These are phyloP conservation scores for Aristolochia contorta DNA, from an alignment of 164 flowering plant species.

Conservation along the genomic window DNA sequence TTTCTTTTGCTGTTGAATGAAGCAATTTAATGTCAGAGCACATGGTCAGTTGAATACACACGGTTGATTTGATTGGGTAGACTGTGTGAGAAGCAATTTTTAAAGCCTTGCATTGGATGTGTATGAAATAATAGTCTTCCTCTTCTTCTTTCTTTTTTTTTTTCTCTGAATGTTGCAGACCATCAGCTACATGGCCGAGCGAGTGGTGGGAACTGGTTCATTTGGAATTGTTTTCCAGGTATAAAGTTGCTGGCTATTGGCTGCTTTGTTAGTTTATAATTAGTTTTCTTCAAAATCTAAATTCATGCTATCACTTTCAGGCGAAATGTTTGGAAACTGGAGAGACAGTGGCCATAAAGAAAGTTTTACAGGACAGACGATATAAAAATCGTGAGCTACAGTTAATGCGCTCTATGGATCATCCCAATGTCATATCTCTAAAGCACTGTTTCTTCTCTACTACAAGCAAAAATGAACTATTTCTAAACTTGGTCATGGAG, in stretches of 20 bases:
- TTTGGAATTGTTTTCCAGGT: slow-evolving; percentile 96
- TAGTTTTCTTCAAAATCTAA: neutral
- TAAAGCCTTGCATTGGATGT: neutral
- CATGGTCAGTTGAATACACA: neutral
- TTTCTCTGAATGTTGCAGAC: slow-evolving; percentile 56
- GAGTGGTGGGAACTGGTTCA: slow-evolving; percentile 93
- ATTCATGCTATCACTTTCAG: slow-evolving; percentile 20
- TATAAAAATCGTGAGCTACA: slow-evolving; percentile 94
- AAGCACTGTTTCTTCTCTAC: slow-evolving; percentile 96
- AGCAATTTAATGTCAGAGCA: too few species aligned
- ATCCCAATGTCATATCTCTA: slow-evolving; percentile 78
- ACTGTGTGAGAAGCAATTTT: neutral
- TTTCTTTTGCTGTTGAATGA: neutral
- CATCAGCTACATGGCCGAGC: slow-evolving; percentile 95
- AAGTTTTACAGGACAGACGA: slow-evolving; percentile 88
- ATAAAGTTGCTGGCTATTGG: slow-evolving; percentile 1
- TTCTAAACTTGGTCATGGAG: slow-evolving; percentile 90
- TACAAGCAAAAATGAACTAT: slow-evolving; percentile 80
- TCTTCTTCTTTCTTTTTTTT: neutral
- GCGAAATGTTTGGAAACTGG: slow-evolving; percentile 95
- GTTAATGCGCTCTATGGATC: slow-evolving; percentile 89
- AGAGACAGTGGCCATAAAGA: slow-evolving; percentile 87
- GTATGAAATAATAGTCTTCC: neutral
- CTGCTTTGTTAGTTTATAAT: too few species aligned
- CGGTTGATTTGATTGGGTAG: neutral